Percentiles rank a stretch among this genome's conserved stretches.
Evolutionary conservation across 1,284 basidiomycete genomes (phyloP).

Genomic region (Chondrostereum purpureum): DNA sequence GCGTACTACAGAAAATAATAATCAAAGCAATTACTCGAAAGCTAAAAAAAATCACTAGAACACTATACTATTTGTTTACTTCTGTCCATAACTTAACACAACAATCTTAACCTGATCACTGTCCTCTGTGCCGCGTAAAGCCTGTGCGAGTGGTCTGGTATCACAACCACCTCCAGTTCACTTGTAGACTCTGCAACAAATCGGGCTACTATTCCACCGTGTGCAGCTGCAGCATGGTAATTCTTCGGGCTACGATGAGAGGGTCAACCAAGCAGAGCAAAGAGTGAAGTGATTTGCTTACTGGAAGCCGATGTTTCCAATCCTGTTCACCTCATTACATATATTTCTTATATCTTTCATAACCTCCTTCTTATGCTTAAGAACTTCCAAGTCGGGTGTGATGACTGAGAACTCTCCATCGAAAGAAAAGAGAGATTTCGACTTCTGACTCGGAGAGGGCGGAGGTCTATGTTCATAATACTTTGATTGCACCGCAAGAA

Average conservation of each 20-base stretch:
- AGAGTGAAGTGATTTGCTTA: neutral
- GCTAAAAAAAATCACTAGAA: too few species aligned
- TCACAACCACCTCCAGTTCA: constrained; percentile 2
- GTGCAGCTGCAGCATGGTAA: neutral
- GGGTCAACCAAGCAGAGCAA: neutral
- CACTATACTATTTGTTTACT: too few species aligned
- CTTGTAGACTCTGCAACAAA: neutral
- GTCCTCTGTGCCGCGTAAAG: neutral
- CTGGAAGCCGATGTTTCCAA: neutral
- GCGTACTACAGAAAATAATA: too few species aligned
- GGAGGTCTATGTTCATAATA: neutral
- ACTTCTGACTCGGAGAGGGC: neutral
- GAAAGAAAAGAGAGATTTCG: neutral
- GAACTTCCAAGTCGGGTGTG: neutral
- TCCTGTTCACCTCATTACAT: neutral
- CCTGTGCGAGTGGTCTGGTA: constrained; percentile 2
- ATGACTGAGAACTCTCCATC: constrained; percentile 1
- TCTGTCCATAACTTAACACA: too few species aligned
- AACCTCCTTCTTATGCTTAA: neutral
- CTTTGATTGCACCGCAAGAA: neutral
- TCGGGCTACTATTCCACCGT: constrained; percentile 1
- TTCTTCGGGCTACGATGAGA: neutral
- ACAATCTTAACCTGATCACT: constrained; percentile 1
- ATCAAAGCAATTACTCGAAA: too few species aligned
- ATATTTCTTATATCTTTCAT: neutral